Conservation (phyloP, 208 protist species). For the Wallacemonas collosoma region DNA sequence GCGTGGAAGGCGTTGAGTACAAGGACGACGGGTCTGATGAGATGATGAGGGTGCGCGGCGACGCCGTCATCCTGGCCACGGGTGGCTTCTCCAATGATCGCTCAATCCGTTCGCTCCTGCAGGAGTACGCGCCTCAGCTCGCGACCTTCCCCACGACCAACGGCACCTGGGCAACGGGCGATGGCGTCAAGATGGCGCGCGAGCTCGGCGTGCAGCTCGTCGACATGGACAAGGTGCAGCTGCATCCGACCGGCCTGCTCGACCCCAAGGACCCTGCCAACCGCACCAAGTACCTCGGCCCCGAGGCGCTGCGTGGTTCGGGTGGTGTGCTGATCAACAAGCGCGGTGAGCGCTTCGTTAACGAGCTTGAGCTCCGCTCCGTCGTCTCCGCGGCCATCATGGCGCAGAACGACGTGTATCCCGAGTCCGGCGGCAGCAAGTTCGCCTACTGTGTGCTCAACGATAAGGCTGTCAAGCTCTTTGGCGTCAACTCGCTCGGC, state of each 20-base stretch:
- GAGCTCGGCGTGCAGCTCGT: conserved; percentile 77
- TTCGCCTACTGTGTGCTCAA: conserved; percentile 89
- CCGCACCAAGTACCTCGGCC: conserved; percentile 92
- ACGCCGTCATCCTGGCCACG: conserved; percentile 90
- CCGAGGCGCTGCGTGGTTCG: conserved; percentile 95
- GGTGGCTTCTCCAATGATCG: conserved; percentile 89
- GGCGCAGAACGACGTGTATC: conserved; percentile 66
- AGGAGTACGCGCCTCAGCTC: conserved; percentile 77
- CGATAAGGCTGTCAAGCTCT: conserved; percentile 67
- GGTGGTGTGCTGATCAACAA: conserved; percentile 95
- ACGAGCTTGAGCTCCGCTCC: conserved; percentile 95
- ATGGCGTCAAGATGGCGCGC: conserved; percentile 77
- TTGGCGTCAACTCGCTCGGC: conserved; percentile 69
- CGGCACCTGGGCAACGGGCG: conserved; percentile 82
- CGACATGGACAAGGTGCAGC: conserved; percentile 94
- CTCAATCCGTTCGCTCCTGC: conserved; percentile 61
- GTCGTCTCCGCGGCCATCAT: conserved; percentile 93
- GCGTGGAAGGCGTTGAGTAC: conserved; percentile 54
- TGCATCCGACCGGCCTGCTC: conserved; percentile 97
- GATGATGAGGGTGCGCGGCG: conserved; percentile 52
- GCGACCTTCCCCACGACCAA: conserved; percentile 89
- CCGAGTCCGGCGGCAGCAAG: conserved; percentile 50
- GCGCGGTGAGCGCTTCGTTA: conserved; percentile 91
- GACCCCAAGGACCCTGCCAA: conserved; percentile 89
- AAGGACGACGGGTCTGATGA: conserved; percentile 17